Conservation (phyloP, 495 filamentous ascomycete species). For the Talaromyces trachyspermus region DNA sequence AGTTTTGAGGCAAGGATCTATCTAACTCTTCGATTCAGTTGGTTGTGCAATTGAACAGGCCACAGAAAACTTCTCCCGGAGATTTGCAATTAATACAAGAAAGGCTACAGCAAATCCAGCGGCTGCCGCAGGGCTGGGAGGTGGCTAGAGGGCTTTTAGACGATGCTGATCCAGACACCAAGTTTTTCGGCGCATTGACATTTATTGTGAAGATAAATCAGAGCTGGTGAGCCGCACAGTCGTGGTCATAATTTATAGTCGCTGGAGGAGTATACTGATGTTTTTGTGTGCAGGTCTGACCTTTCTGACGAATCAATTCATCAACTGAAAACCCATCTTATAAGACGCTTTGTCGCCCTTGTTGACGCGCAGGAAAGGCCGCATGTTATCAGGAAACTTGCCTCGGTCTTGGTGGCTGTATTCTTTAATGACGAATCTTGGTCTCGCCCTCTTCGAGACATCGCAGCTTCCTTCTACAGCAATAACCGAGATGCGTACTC, state of each 20-base stretch:
- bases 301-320: slow-evolving; percentile 53
- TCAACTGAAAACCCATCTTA: slow-evolving; percentile 60
- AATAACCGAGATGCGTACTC: slow-evolving; percentile 27
- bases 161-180: slow-evolving; percentile 59
- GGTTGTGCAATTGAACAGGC: slow-evolving; percentile 56
- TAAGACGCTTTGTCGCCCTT: slow-evolving; percentile 57
- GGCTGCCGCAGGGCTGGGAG: slow-evolving; percentile 73
- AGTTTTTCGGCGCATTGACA: slow-evolving; percentile 91
- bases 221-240: slow-evolving; percentile 53
- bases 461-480: slow-evolving; percentile 44
- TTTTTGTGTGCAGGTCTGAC: slow-evolving; percentile 39
- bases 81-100: slow-evolving; percentile 64
- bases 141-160: slow-evolving; percentile 67
- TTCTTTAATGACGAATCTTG: slow-evolving; percentile 66
- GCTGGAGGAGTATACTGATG: not conserved
- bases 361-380: slow-evolving; percentile 50
- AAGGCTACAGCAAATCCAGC: slow-evolving; percentile 68
- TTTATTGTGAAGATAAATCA: slow-evolving; percentile 88
- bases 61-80: slow-evolving; percentile 44
- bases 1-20: not conserved
- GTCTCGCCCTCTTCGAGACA: slow-evolving; percentile 59
- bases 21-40: not conserved
- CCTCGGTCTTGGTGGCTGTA: slow-evolving; percentile 70
- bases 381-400: slow-evolving; percentile 75
- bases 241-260: not conserved